phyloP scores from a whole-genome alignment of 441 rosid species.

The Jatropha podagrica region DNA sequence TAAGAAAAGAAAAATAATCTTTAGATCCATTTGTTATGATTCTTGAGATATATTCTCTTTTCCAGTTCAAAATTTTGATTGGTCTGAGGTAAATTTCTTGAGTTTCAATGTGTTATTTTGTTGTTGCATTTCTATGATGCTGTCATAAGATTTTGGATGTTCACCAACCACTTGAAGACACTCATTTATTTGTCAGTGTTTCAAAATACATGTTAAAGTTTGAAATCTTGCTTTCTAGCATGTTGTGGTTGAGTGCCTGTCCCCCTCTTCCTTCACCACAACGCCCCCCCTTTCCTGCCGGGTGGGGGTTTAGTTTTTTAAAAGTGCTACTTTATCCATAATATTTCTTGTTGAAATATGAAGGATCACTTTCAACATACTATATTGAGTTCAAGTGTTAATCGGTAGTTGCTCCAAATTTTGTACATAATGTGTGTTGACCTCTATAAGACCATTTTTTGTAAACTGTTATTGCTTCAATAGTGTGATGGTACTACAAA shows the following conservation, averaged over 20 bases:
- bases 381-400: not conserved
- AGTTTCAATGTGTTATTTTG: not conserved
- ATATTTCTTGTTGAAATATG: not conserved
- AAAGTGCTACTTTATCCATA: not conserved
- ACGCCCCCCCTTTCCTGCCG: not conserved
- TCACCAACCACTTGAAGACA: too few species aligned
- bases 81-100: not conserved
- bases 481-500: too few species aligned
- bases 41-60: not conserved
- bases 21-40: not conserved
- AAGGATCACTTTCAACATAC: not conserved
- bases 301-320: not conserved
- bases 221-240: not conserved
- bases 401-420: not conserved
- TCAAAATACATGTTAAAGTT: not conserved
- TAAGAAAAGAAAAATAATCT: not conserved
- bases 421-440: not conserved
- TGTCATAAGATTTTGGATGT: not conserved
- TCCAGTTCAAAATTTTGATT: not conserved
- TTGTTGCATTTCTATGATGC: not conserved
- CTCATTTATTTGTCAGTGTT: not conserved
- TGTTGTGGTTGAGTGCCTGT: not conserved
- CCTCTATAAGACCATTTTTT: too few species aligned
- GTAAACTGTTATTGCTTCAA: too few species aligned
- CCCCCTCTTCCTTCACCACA: too few species aligned